These are phyloP conservation scores for Penicillium aurantiogriseum DNA, from an alignment of 2,329 filamentous ascomycete species.

Conservation along the genomic window DNA sequence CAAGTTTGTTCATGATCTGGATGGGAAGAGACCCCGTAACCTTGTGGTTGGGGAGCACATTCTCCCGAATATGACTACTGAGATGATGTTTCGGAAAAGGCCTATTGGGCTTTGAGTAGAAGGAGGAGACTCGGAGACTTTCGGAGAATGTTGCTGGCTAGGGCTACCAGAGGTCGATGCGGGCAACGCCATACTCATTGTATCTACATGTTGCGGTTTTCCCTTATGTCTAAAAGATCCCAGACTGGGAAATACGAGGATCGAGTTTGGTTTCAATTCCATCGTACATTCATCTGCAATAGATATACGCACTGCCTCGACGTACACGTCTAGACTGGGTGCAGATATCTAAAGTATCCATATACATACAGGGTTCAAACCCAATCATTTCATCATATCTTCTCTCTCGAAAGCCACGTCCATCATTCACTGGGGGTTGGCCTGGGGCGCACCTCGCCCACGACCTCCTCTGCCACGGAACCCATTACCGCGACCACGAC, in stretches of 20 bases:
- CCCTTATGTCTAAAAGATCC: neutral
- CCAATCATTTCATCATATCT: neutral
- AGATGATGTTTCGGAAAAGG: constrained; percentile 26
- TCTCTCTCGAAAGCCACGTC: neutral
- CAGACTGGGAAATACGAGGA: neutral
- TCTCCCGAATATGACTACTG: constrained; percentile 23
- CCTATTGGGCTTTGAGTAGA: constrained; percentile 5
- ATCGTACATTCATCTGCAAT: constrained; percentile 7
- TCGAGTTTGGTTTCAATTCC: constrained; percentile 5
- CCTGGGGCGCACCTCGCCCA: constrained; percentile 24
- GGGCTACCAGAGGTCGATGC: neutral
- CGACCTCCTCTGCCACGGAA: constrained; percentile 33
- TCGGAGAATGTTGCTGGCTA: neutral
- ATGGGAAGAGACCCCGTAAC: constrained; percentile 23
- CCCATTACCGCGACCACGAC: constrained; percentile 37
- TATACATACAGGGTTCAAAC: constrained; percentile 12
- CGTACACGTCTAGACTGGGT: neutral
- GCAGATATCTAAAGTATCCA: neutral
- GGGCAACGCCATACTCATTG: neutral
- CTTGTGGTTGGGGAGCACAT: constrained; percentile 31
- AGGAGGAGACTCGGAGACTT: neutral
- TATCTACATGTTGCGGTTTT: neutral
- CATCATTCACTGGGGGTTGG: constrained; percentile 8
- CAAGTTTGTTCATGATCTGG: constrained; percentile 21
- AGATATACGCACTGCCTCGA: neutral